A percentile compares a stretch with the other conserved stretches of the same genome.
Evolutionary conservation across 805 yeast genomes (phyloP).

Genomic region (Millerozyma acaciae): DNA sequence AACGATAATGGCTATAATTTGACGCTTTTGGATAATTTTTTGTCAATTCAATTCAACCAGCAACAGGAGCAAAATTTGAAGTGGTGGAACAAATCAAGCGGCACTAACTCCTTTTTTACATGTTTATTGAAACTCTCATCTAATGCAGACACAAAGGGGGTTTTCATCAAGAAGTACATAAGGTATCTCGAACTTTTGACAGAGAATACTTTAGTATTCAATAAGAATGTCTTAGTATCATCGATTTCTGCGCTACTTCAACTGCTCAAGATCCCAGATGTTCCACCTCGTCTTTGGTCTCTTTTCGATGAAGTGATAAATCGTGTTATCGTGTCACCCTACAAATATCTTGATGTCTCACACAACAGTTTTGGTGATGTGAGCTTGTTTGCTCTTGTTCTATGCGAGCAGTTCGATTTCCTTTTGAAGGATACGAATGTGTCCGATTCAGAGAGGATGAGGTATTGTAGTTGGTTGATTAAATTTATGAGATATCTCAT

Average conservation of each 20-base stretch:
- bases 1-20: constrained; percentile 47
- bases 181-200: constrained; percentile 48
- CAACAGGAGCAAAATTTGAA: constrained; percentile 43
- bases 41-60: constrained; percentile 54
- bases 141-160: constrained; percentile 16
- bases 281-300: constrained; percentile 45
- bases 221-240: constrained; percentile 43
- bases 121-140: constrained; percentile 49
- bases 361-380: constrained; percentile 25
- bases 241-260: constrained; percentile 55
- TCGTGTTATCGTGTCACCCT: constrained; percentile 71
- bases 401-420: constrained; percentile 67
- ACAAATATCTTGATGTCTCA: constrained; percentile 69
- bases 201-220: constrained; percentile 53
- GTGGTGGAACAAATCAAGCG: constrained; percentile 67
- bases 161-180: constrained; percentile 39
- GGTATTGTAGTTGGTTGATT: constrained; percentile 46
- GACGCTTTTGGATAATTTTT: constrained; percentile 52
- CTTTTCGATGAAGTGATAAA: constrained; percentile 74
- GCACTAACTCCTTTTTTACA: constrained; percentile 61
- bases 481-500: constrained; percentile 44
- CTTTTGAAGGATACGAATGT: constrained; percentile 30
- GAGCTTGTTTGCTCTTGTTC: constrained; percentile 30
- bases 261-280: constrained; percentile 34
- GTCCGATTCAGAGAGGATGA: constrained; percentile 4